phyloP scores from a whole-genome alignment of 1,139 yeast species.

The Pichia cactophila region DNA sequence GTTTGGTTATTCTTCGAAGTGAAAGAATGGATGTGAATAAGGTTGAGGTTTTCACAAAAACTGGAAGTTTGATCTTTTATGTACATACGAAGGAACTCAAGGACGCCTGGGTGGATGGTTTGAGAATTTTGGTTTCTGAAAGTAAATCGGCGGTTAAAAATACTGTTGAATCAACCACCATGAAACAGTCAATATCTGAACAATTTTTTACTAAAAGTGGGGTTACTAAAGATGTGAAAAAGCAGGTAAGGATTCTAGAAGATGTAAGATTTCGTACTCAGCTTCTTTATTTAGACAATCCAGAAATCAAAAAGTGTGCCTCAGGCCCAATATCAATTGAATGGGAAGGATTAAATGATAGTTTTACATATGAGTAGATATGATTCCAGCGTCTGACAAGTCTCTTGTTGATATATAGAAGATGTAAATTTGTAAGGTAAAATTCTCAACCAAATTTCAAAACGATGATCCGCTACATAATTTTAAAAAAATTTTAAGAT shows the following conservation, averaged over 20 bases:
- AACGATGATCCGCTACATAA: too few species aligned
- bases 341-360: constrained; percentile 1
- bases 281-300: constrained; percentile 45
- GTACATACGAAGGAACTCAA: constrained; percentile 68
- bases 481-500: too few species aligned
- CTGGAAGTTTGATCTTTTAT: constrained; percentile 45
- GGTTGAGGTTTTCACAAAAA: constrained; percentile 26
- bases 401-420: too few species aligned
- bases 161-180: constrained; percentile 1
- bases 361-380: constrained; percentile 4
- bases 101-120: constrained; percentile 74
- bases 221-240: constrained; percentile 47
- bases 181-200: constrained; percentile 11
- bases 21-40: constrained; percentile 23
- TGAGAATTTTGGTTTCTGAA: constrained; percentile 43
- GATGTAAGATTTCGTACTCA: constrained; percentile 62
- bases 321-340: not conserved
- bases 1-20: constrained; percentile 21
- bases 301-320: constrained; percentile 14
- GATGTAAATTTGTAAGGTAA: too few species aligned
- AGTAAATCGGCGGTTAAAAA: constrained; percentile 15
- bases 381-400: too few species aligned
- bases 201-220: constrained; percentile 9
- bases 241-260: constrained; percentile 49
- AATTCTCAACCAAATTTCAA: too few species aligned